These are phyloP conservation scores for Mycosphaerella sp. DNA, from an alignment of 2,329 filamentous ascomycete species.

Conservation along the genomic window DNA sequence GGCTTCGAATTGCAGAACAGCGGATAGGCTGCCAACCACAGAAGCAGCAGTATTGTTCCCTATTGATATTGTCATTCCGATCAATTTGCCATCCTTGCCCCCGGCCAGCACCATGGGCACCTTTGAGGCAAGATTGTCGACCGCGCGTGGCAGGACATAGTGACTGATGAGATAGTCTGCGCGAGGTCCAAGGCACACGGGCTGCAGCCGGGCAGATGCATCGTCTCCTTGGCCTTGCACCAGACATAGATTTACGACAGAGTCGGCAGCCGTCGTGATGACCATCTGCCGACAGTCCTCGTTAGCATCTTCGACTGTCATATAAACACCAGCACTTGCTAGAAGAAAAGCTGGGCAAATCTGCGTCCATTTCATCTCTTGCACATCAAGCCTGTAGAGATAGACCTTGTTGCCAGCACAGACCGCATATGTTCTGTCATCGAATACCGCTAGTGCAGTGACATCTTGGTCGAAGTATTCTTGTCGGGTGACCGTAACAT, in stretches of 20 bases:
- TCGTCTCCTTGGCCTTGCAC: conserved; percentile 27
- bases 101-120: conserved; percentile 9
- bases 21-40: conserved; percentile 1
- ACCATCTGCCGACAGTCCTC: conserved; percentile 41
- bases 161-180: conserved; percentile 24
- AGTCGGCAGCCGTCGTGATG: conserved; percentile 50
- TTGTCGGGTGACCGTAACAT: conserved; percentile 39
- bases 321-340: conserved; percentile 40
- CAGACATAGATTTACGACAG: conserved; percentile 45
- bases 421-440: conserved; percentile 50
- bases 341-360: conserved; percentile 30
- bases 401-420: conserved; percentile 40
- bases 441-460: conserved; percentile 51
- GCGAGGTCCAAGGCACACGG: conserved; percentile 22
- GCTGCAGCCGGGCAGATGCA: conserved; percentile 22
- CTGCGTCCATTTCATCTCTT: conserved; percentile 26
- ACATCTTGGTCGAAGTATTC: conserved; percentile 48
- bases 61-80: conserved; percentile 22
- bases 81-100: conserved; percentile 24
- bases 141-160: conserved; percentile 12
- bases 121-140: background rate
- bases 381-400: conserved; percentile 36
- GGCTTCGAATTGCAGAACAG: conserved; percentile 35
- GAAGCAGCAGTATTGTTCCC: conserved; percentile 1
- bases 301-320: conserved; percentile 37